Conservation (phyloP, 805 yeast genomes). For the Sugiyamaella marilandica region DNA sequence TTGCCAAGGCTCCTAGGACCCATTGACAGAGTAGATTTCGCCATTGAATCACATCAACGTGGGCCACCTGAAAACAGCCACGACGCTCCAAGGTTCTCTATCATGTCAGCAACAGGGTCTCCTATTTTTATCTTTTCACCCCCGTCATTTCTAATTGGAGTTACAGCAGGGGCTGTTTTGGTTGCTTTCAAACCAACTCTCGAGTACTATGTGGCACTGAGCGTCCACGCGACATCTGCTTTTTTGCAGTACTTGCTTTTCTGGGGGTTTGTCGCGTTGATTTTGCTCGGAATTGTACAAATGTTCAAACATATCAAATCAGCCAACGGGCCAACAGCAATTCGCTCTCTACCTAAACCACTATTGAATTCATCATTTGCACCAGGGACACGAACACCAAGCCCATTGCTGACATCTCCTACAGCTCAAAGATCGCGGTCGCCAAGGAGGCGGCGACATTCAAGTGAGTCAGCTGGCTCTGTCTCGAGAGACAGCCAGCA, state of each 20-base stretch:
- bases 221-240: slow-evolving; percentile 1
- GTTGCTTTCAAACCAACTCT: slow-evolving; percentile 7
- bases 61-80: neutral
- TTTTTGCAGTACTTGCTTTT: slow-evolving; percentile 4
- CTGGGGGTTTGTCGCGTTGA: slow-evolving; percentile 4
- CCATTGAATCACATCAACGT: neutral
- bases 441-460: neutral
- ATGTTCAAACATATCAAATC: neutral
- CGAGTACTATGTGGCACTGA: slow-evolving; percentile 5
- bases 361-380: neutral
- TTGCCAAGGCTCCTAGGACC: too few species aligned
- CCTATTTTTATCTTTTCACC: slow-evolving; percentile 3
- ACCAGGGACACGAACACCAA: neutral
- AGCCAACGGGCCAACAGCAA: neutral
- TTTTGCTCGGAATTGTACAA: slow-evolving; percentile 3
- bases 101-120: neutral
- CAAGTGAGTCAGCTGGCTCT: neutral
- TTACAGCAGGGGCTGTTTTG: slow-evolving; percentile 5
- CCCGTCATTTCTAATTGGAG: slow-evolving; percentile 9
- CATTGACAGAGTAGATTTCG: neutral
- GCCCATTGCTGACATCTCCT: neutral
- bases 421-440: neutral
- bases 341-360: neutral
- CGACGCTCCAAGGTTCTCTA: neutral
- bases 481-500: slow-evolving; percentile 7